Evolutionary conservation across 2,329 filamentous ascomycete genomes (phyloP), one percentile per base, ranked within the genome.

Genomic region (Arthrobotrys megalospora): DNA sequence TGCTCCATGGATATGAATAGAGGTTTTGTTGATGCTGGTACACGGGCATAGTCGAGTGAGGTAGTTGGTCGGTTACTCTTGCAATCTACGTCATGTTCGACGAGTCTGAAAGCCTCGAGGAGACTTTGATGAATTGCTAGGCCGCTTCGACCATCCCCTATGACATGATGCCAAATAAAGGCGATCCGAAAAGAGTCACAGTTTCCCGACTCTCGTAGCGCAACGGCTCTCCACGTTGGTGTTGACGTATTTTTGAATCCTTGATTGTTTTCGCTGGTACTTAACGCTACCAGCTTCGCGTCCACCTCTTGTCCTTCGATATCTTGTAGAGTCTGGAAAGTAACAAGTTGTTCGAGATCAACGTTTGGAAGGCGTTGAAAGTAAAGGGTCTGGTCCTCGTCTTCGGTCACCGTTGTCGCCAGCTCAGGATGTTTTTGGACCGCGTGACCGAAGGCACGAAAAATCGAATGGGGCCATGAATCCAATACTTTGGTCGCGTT

Each of bases 91-190:
- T 63, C 60, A 16, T 21, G 41, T 10, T 47, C 62, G 45, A 68
- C 63, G 3, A 68, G 43, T n/a, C 11, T 36, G 19, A 60, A 60
- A 24, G 60, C 63, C 36, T 75, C 63, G 45, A 75, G 70, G 32
- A 75, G 50, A 55, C 34, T 52, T 19, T 68, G 41, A 19, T 75
- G 70, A 12, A 75, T 43, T 6, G 70, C 70, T 36, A 67, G 41
- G 1, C 70, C 70, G 21, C 70, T 75, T 36, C 63, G 62, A 8
- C 70, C 70, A 19, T 75, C 70, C 7, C 70, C 70, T 36, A 75
- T 75, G 14, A 75, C 50, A 68, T 75, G 70, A 50, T 75, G 70
- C 70, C 70, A 75, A 34, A 75, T 53, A 60, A 75, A 62, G 8
- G 63, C 70, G 10, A 75, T 52, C 41, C 47, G 21, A 36, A 75